Conservation (phyloP, 352 stramenopile genomes). For the Pythium sukuiense region DNA sequence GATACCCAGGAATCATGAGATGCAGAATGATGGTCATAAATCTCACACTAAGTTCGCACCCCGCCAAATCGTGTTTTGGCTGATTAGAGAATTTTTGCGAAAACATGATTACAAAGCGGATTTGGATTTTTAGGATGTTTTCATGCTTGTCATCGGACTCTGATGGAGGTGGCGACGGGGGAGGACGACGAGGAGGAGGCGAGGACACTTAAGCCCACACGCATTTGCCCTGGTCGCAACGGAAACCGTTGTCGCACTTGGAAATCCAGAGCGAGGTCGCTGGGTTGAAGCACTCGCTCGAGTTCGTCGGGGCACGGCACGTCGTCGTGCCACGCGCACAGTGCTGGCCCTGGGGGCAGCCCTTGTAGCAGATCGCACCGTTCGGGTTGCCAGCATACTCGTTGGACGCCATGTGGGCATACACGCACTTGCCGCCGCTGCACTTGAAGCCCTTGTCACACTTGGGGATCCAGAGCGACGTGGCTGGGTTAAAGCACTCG, state of each 20-base stretch:
- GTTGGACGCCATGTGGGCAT: constrained; percentile 2
- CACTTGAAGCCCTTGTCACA: constrained; percentile 20
- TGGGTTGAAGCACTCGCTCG: constrained; percentile 16
- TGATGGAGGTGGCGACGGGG: too few species aligned
- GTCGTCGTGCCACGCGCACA: constrained; percentile 31
- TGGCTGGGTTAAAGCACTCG: constrained; percentile 26
- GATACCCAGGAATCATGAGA: background rate
- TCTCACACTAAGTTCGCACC: background rate
- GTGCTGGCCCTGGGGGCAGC: constrained; percentile 38
- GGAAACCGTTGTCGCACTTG: constrained; percentile 15
- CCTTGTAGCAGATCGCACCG: constrained; percentile 42
- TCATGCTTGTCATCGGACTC: background rate
- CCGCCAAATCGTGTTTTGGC: background rate
- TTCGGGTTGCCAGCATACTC: constrained; percentile 7
- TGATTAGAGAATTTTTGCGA: background rate
- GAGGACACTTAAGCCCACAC: background rate
- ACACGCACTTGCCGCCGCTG: constrained; percentile 15
- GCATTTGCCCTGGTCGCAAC: constrained; percentile 7
- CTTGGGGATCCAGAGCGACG: constrained; percentile 21
- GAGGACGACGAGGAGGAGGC: background rate
- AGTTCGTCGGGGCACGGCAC: constrained; percentile 22
- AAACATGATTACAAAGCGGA: background rate
- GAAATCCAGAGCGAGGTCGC: constrained; percentile 12
- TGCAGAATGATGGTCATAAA: background rate
- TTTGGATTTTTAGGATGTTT: background rate